phyloP scores from a whole-genome alignment of 192 early-diverging fungal species.

The Umbelopsis isabellina region DNA sequence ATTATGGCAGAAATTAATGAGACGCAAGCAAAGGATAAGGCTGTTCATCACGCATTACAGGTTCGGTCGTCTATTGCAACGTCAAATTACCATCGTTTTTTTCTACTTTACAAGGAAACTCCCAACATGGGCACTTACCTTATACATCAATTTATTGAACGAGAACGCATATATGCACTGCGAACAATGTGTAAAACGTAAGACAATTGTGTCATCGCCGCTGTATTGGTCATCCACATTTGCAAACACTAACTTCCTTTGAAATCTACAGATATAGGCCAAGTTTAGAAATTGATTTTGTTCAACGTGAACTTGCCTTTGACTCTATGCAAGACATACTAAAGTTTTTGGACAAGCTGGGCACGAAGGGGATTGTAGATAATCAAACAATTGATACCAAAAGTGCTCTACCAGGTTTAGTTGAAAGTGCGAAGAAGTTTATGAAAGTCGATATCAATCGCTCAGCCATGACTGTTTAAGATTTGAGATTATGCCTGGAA shows the following conservation, averaged over 20 bases:
- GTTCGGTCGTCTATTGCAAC: constrained; percentile 80
- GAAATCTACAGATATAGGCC: constrained; percentile 54
- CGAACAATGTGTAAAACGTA: constrained; percentile 78
- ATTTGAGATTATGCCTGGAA: too few species aligned
- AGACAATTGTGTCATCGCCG: constrained; percentile 24
- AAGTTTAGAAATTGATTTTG: constrained; percentile 52
- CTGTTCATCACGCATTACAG: constrained; percentile 79
- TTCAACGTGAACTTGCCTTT: constrained; percentile 72
- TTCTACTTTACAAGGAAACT: constrained; percentile 72
- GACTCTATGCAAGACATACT: constrained; percentile 41
- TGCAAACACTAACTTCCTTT: background rate
- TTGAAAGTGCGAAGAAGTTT: constrained; percentile 59
- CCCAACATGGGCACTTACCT: constrained; percentile 90
- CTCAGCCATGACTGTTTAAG: constrained; percentile 8
- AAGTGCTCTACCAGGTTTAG: constrained; percentile 51
- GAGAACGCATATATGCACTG: constrained; percentile 84
- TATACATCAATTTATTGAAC: constrained; percentile 89
- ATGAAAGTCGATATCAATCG: constrained; percentile 71
- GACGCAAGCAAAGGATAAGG: constrained; percentile 51
- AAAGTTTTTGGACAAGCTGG: constrained; percentile 54
- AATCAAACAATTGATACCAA: constrained; percentile 58
- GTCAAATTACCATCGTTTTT: constrained; percentile 86
- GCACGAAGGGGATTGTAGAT: constrained; percentile 33
- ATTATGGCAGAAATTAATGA: constrained; percentile 70
- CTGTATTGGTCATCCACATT: constrained; percentile 11